Conservation (phyloP, 2,329 filamentous ascomycete species). For the Cytospora leucostoma region DNA sequence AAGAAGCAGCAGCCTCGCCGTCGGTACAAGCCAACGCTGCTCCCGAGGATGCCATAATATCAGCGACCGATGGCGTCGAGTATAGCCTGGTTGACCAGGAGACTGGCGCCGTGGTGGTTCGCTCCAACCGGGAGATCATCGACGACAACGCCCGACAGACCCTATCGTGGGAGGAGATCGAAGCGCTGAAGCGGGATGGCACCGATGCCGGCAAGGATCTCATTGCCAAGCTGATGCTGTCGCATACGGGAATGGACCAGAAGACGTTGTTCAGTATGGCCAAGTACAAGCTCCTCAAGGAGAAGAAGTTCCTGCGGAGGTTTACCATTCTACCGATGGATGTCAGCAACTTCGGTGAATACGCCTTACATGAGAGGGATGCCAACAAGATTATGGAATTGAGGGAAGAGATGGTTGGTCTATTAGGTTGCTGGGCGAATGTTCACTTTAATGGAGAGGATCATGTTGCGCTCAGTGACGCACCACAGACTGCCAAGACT, state of each 20-base stretch:
- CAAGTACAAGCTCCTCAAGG: constrained; percentile 94
- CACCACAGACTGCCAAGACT: constrained; percentile 29
- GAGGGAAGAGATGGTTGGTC: constrained; percentile 77
- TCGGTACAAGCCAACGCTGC: constrained; percentile 43
- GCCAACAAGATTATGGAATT: constrained; percentile 80
- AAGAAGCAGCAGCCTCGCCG: constrained; percentile 33
- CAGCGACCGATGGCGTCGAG: constrained; percentile 44
- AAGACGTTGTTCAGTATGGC: constrained; percentile 93
- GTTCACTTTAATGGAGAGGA: constrained; percentile 68
- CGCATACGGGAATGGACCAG: constrained; percentile 86
- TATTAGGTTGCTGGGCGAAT: constrained; percentile 88
- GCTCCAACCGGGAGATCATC: constrained; percentile 60
- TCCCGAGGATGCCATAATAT: constrained; percentile 45
- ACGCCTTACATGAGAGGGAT: constrained; percentile 79
- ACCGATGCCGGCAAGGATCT: constrained; percentile 82
- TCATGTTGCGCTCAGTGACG: constrained; percentile 19
- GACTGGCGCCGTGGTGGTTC: constrained; percentile 52
- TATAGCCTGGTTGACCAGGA: constrained; percentile 49
- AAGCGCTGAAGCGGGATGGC: constrained; percentile 72
- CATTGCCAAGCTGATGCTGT: constrained; percentile 88
- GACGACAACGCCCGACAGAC: constrained; percentile 71
- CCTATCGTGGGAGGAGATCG: constrained; percentile 73
- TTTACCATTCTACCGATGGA: constrained; percentile 87
- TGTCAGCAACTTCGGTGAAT: constrained; percentile 72
- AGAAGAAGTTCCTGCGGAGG: constrained; percentile 86